Base-by-base conservation (phyloP, 768 basidiomycete genomes). In the Tricholoma matsutake region DNA sequence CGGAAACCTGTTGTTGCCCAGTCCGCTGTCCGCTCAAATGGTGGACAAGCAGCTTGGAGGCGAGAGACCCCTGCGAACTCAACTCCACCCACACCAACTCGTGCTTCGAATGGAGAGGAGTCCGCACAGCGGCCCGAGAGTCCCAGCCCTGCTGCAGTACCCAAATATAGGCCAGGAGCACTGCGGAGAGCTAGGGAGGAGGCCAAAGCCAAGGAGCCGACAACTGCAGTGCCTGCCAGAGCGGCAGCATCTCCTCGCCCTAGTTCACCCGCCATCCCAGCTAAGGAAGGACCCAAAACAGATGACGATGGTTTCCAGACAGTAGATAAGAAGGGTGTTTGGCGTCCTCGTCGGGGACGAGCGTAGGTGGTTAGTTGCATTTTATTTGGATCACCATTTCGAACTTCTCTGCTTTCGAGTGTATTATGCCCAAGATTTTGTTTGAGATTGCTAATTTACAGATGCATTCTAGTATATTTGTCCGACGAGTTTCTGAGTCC, bases 261-360 rank as follows among this genome's bases (percentile, higher is more conserved):
- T 34, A 67, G 72, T 14, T 75, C 82, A 10, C 77, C 81, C 45
- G 76, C 78, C 10, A 64, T 68, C 31, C 61, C 67, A 8, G 60
- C 69, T 16, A 75, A 73, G 64, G 79, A 82, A 57, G 81, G 83
- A 55, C 54, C 69, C 5, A 76, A 75, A 64, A 82, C 78, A 66
- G 87, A 89, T 43, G 78, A 84, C 3, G 90, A 92, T 66, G 89
- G 91, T 3, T 91, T 91, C 80, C 85, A 87, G 73, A 79, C 84
- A 25, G 86, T 88, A 37, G 75, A 67, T 73, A 76, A 45, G 53
- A 45, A 31, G n/a, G 37, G 37, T 55, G 73, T 73, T 41, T 80
- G 72, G 79, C 72, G 75, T 22, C 63, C 65, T 11, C 60, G 64
- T 45, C 62, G 70, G n/a, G 69, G 64, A 22, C 55, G 69, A 29